Percentiles rank a stretch among this genome's conserved stretches.
Evolutionary conservation across 176 grass and related monocot genomes (phyloP).

Genomic region (Triticum aestivum): IWGSC_CS_RefSeq_v2.1 NC_057797.1:663293742-663294241

Average conservation of each 20-base stretch:
- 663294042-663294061: constrained; percentile 6
- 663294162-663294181: constrained; percentile 41
- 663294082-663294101: constrained; percentile 60
- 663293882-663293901: constrained; percentile 12
- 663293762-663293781: neutral
- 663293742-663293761: neutral
- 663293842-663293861: neutral
- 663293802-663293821: constrained; percentile 9
- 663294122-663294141: constrained; percentile 77
- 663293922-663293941: constrained; percentile 64
- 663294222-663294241: constrained; percentile 51
- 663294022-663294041: constrained; percentile 61
- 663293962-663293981: constrained; percentile 35
- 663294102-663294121: constrained; percentile 83
- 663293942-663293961: constrained; percentile 68
- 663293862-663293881: constrained; percentile 18
- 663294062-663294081: constrained; percentile 24
- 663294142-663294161: constrained; percentile 57
- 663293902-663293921: constrained; percentile 17
- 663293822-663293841: constrained; percentile 12
- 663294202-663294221: constrained; percentile 73
- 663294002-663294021: constrained; percentile 85
- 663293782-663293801: constrained; percentile 3
- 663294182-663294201: constrained; percentile 53
- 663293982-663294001: constrained; percentile 58